Base-by-base conservation (phyloP, 2,329 filamentous ascomycete genomes). In the Allantophomopsis lycopodina region DNA sequence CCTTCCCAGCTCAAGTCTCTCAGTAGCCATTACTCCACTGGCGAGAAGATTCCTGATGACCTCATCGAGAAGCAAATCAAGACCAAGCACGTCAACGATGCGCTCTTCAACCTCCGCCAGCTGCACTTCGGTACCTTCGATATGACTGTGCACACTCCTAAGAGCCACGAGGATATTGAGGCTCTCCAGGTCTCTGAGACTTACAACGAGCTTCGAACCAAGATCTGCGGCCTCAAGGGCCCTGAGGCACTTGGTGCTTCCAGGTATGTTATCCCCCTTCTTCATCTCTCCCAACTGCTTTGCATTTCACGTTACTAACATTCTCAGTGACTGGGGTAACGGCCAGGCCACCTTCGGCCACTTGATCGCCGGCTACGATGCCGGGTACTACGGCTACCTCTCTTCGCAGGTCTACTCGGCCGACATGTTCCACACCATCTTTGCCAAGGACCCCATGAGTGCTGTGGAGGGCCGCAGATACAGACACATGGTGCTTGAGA, bases 361-460 rank as follows among this genome's bases (percentile, higher is more conserved):
- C 59, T 66, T 89, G 46, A 83, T 89, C 44, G 83, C 83, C 39
- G 84, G 84, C 2, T 91, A 91, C 53, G 84, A 89, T 57, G 83
- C 84, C 21, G 83, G 83, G 34, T 89, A 89, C 63, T 91, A 91
- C 58, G 76, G 76, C 50, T 82, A 81, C 54, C 62, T 81, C 28
- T 80, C 73, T 46, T 85, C 79, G 1, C 73, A 85, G 57, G 85
- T 91, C 14, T 91, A 88, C 61, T 83, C 78, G 16, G 73, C 80
- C 18, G 84, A 93, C 59, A 89, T 93, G 83, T 93, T 89, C 66
- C 77, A 84, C 60, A 72, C 72, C 0, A 78, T 83, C 36, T 91
- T 91, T 63, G 79, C 80, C 63, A 66, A 73, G 49, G 68, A 88
- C 55, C 84, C 84, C 0, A 87, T 89, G 83, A 73, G 87, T 56